Percentiles rank a stretch among this genome's conserved stretches.
Conservation (phyloP, 2,329 filamentous ascomycete species). For the Aureobasidium vineae region DNA sequence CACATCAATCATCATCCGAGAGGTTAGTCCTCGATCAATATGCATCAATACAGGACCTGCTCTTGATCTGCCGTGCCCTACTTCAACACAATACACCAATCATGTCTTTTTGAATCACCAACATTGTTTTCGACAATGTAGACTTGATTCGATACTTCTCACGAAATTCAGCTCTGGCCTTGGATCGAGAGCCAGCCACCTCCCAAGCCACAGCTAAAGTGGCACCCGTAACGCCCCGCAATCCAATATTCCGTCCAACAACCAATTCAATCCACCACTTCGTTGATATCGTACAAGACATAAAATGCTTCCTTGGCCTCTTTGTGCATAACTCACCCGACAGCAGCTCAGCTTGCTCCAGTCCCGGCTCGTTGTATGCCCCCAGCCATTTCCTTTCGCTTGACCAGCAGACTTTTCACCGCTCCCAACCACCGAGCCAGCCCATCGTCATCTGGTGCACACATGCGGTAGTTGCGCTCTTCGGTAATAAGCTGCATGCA, state of each 20-base stretch:
- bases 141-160: background rate
- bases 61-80: background rate
- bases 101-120: background rate
- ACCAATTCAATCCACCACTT: background rate
- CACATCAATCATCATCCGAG: background rate
- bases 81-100: background rate
- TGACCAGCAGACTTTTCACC: constrained; percentile 80
- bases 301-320: background rate
- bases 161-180: background rate
- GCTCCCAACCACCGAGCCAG: constrained; percentile 83
- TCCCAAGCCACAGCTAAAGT: constrained; percentile 8
- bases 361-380: constrained; percentile 23
- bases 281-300: constrained; percentile 13
- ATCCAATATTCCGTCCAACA: background rate
- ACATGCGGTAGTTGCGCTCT: constrained; percentile 62
- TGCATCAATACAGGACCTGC: too few species aligned
- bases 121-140: background rate
- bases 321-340: too few species aligned
- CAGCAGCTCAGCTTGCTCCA: constrained; percentile 13
- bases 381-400: constrained; percentile 55
- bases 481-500: constrained; percentile 94
- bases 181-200: constrained; percentile 13
- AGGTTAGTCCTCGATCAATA: background rate
- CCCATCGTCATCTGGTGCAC: constrained; percentile 71
- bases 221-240: constrained; percentile 11